phyloP scores from a whole-genome alignment of 1,139 yeast genomes.

The Diutina rugosa region DNA sequence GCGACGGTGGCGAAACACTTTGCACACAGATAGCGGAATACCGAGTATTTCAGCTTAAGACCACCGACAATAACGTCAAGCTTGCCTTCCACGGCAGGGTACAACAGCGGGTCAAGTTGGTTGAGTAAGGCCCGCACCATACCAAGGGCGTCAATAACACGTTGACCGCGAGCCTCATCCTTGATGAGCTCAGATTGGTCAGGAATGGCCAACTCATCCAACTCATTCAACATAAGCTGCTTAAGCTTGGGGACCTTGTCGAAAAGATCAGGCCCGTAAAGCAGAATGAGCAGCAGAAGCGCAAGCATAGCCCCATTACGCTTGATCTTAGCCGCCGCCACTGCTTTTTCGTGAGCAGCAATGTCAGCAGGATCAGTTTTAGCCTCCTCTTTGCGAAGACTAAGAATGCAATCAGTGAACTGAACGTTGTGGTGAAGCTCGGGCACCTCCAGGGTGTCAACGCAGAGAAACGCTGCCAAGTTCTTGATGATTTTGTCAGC shows the following conservation, averaged over 20 bases:
- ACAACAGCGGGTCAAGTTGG: constrained; percentile 37
- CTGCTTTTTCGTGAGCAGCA: constrained; percentile 48
- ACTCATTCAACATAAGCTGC: constrained; percentile 49
- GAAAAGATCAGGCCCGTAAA: constrained; percentile 45
- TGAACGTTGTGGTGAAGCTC: constrained; percentile 65
- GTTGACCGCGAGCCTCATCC: constrained; percentile 54
- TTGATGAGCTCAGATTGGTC: constrained; percentile 20
- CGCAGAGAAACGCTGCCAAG: constrained; percentile 86
- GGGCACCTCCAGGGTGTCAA: constrained; percentile 92
- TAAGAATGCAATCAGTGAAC: constrained; percentile 47
- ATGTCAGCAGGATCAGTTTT: constrained; percentile 56
- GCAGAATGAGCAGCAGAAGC: constrained; percentile 38
- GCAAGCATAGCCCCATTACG: constrained; percentile 75
- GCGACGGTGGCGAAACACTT: constrained; percentile 81
- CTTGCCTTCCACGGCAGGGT: constrained; percentile 32
- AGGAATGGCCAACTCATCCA: constrained; percentile 10
- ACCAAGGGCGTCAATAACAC: constrained; percentile 78
- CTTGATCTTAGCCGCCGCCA: constrained; percentile 65
- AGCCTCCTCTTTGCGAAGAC: constrained; percentile 72
- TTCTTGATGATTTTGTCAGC: constrained; percentile 85
- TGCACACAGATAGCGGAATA: constrained; percentile 81
- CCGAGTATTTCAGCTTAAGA: constrained; percentile 58
- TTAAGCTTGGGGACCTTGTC: constrained; percentile 54
- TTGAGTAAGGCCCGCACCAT: constrained; percentile 67
- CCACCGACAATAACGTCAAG: constrained; percentile 46